Conservation (phyloP, 116 monocot species). For the Zostera marina region DNA sequence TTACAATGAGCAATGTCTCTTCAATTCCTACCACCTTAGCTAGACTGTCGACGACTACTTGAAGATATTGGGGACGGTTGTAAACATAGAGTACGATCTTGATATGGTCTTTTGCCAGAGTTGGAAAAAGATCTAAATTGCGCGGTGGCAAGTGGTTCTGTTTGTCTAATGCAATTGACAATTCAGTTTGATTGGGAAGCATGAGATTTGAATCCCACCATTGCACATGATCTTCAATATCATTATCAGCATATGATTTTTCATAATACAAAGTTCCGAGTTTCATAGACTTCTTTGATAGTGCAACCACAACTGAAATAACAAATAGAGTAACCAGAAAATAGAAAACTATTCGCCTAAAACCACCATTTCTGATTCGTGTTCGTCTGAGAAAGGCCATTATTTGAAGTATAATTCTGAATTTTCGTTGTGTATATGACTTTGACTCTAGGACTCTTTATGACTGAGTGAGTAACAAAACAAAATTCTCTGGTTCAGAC, state of each 20-base stretch:
- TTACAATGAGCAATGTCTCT: slow-evolving; percentile 82
- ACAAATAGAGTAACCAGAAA: neutral
- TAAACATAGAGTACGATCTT: slow-evolving; percentile 86
- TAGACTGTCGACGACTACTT: slow-evolving; percentile 53
- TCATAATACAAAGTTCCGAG: neutral
- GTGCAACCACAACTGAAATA: neutral
- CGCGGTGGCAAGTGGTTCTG: slow-evolving; percentile 25
- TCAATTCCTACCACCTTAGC: slow-evolving; percentile 67
- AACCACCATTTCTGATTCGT: neutral
- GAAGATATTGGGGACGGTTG: slow-evolving; percentile 86
- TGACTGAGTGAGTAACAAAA: no score
- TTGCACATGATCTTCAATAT: neutral
- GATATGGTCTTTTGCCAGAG: slow-evolving; percentile 41
- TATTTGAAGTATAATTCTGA: no score
- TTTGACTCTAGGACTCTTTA: no score
- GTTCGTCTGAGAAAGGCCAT: no score
- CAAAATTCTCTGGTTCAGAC: no score
- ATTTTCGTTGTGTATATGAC: no score
- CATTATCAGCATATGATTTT: neutral
- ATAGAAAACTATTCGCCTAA: neutral
- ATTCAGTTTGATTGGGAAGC: neutral
- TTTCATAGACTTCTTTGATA: neutral
- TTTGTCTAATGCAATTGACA: neutral
- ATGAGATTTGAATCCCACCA: neutral
- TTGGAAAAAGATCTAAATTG: slow-evolving; percentile 59